Base-by-base conservation (phyloP, 1,139 yeast species). In the Taphrina sp. region DNA sequence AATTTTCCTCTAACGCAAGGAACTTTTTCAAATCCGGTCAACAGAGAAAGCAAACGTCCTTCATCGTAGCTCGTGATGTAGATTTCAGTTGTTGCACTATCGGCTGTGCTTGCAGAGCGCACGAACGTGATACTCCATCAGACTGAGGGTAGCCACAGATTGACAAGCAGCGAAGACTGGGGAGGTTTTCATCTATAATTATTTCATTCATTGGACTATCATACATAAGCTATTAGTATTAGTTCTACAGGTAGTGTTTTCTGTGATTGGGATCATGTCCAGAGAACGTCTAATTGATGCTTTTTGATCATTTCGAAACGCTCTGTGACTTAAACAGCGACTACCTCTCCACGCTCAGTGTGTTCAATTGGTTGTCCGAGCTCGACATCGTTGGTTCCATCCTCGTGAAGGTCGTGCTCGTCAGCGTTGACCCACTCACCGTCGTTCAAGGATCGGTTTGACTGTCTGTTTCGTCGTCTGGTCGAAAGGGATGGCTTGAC, bases 401-500 rank as follows among this genome's bases (percentile, higher is more conserved):
- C 54, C 16, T 49, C 54, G 46, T 49, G 46, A 22, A 20, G 46
- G 34, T 45, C 52, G 41, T 49, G 54, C 54, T 49, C 54, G 31
- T 49, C 54, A 10, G 54, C 54, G 34, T 49, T 49, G 39, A 49
- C 54, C 54, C 54, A 49, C 46, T 49, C 54, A 22, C 54, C 54
- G 17, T 49, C 54, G 46, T 49, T 49, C 34, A 49, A 46, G 8
- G 54, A 49, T 20, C 54, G 54, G 46, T 39, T 49, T 23, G 54
- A 49, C 54, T 49, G 54, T 33, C 54, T 42, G 49, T 52, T 35
- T 23, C 56, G 33, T 24, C 56, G 49, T 17, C 56, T 41, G 31
- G 49, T 43, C 22, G 49, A 42, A 12, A 90, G 79, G 61, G 96
- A 82, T 66, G 97, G 97, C 79, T 86, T 90, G 67, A 90, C 95